Percentiles rank a stretch among this genome's conserved stretches.
Evolutionary conservation across 2,329 filamentous ascomycete genomes (phyloP).

Genomic region (Plectosphaerella plurivora): DNA sequence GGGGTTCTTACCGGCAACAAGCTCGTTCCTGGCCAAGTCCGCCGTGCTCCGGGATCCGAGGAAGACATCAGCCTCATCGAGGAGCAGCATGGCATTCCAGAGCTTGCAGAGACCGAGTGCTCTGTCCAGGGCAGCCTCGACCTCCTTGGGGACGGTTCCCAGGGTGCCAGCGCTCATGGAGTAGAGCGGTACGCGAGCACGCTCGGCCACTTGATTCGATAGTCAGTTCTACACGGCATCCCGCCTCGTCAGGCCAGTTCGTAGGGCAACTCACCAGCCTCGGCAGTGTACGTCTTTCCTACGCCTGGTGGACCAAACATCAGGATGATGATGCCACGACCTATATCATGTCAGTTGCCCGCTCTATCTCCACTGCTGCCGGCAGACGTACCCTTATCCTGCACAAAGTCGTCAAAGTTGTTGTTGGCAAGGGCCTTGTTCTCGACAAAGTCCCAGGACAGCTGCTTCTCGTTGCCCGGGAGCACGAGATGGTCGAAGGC

Average conservation of each 20-base stretch:
- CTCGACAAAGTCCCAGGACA: conserved; percentile 31
- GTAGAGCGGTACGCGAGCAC: conserved; percentile 31
- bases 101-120: conserved; percentile 28
- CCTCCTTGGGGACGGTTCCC: conserved; percentile 23
- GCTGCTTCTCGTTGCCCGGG: conserved; percentile 28
- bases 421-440: conserved; percentile 22
- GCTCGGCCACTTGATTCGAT: conserved; percentile 26
- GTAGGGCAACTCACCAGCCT: conserved; percentile 22
- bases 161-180: conserved; percentile 33
- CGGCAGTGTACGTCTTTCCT: conserved; percentile 45
- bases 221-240: background rate
- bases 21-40: conserved; percentile 31
- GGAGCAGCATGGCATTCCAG: conserved; percentile 21
- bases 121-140: conserved; percentile 26
- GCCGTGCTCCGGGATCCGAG: conserved; percentile 25
- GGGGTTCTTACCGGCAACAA: conserved; percentile 22
- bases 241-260: background rate
- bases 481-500: conserved; percentile 31
- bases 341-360: background rate
- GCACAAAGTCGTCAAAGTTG: conserved; percentile 28
- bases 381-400: conserved; percentile 20
- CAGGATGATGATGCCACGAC: conserved; percentile 40
- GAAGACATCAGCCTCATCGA: conserved; percentile 23
- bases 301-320: conserved; percentile 43
- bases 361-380: background rate